Base-by-base conservation (phyloP, 306 rosid species). In the Prunus armeniaca region DNA sequence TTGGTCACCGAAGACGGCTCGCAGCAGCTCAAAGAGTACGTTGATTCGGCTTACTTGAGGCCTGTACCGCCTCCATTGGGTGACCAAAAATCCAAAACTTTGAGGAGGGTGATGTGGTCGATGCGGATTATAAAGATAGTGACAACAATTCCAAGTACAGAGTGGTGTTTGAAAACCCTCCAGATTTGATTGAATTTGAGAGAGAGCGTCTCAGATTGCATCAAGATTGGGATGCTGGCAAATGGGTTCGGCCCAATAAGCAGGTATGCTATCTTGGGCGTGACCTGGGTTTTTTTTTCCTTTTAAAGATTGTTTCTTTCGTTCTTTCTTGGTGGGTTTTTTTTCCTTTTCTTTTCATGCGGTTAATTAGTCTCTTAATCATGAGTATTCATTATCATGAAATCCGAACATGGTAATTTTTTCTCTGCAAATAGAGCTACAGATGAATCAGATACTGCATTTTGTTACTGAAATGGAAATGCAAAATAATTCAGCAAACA, bases 61-160 rank as follows among this genome's bases (percentile, higher is more conserved):
- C 90, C 86, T 6, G 9, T 76, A 47, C 90, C 90, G n/a, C 87
- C 90, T 12, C 75, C 49, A 4, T 54, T 66, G 3, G 49, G 52
- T 1, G 41, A 60, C 64, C 32, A 46, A 15, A 34, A 34, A 8
- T 34, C 41, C 41, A 34, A 34, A 71, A 32, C 73, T 79, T 86
- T 7, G 72, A 78, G 71, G 82, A 28, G 22, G 82, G 90, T 0
- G 84, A 72, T 18, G n/a, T 79, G 9, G 87, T 86, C 57, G 90
- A 82, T 62, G 87, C 87, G 2, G 81, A 66, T 71, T 82, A 84
- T 41, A 62, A 69, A 22, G 87, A 83, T 34, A 87, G 90, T 9
- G 75, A 73, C 19, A 27, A 67, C 13, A 38, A 65, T 17, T 74
- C 82, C 22, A 77, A 22, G 25, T 83, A 75, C 75, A 67, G 76